Conservation (phyloP, 176 grass and related monocot species). For the Ensete ventricosum region DNA sequence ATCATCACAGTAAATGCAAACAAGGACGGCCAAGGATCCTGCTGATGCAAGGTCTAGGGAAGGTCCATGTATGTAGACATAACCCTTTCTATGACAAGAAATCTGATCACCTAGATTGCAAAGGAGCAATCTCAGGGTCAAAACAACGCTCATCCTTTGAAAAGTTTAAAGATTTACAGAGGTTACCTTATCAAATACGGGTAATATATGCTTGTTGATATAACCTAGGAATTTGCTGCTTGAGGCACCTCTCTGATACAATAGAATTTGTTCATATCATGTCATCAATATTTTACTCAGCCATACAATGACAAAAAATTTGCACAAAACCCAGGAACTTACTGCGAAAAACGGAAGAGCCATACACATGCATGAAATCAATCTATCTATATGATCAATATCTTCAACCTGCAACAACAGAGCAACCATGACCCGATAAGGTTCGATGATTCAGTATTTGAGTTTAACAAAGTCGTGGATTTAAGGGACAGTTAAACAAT, state of each 20-base stretch:
- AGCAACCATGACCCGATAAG: neutral
- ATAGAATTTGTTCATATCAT: neutral
- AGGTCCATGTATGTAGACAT: no score
- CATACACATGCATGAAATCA: conserved; percentile 94
- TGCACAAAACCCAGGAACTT: neutral
- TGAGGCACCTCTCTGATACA: conserved; percentile 70
- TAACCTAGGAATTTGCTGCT: conserved; percentile 90
- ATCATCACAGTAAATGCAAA: neutral
- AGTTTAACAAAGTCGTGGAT: neutral
- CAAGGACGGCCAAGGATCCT: neutral
- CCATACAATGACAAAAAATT: neutral
- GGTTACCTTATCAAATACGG: conserved; percentile 88
- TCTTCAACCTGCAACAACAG: conserved; percentile 56
- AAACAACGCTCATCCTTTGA: neutral
- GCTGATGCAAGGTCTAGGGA: no score
- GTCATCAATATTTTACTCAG: neutral
- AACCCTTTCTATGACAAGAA: no score
- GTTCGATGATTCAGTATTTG: conserved; percentile 14
- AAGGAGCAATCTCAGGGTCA: no score
- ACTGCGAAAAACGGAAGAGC: conserved; percentile 87
- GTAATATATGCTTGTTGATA: conserved; percentile 81
- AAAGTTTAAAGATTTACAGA: neutral
- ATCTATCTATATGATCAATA: conserved; percentile 73
- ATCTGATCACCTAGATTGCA: no score
- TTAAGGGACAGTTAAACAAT: neutral